These are phyloP conservation scores for Podaxis pistillaris DNA, from an alignment of 768 basidiomycete genomes.

Conservation along the genomic window DNA sequence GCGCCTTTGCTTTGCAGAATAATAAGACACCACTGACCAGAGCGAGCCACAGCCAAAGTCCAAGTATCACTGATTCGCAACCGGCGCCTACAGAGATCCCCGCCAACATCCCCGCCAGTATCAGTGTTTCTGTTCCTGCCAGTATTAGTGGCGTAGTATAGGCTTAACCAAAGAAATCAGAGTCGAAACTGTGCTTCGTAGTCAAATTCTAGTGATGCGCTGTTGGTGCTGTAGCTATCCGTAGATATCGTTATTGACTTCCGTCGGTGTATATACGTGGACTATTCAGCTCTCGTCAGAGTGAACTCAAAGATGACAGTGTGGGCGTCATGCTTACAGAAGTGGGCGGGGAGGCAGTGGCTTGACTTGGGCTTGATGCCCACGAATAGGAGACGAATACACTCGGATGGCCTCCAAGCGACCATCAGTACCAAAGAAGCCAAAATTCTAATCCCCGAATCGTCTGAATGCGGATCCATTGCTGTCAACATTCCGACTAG, in stretches of 20 bases:
- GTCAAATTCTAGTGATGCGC: not conserved
- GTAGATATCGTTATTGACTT: not conserved
- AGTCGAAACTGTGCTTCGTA: not conserved
- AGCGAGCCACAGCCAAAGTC: conserved; percentile 17
- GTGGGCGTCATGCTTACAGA: not conserved
- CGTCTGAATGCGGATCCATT: not conserved
- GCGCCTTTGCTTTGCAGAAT: not conserved
- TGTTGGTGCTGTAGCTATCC: not conserved
- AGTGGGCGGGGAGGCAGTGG: not conserved
- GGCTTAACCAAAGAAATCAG: not conserved
- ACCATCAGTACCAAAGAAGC: not conserved
- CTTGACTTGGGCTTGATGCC: not conserved
- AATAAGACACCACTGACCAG: not conserved
- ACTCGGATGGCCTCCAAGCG: not conserved
- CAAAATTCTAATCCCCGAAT: not conserved
- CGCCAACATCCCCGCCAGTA: not conserved
- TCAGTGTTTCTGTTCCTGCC: conserved; percentile 1
- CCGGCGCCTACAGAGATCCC: conserved; percentile 13
- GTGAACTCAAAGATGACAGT: not conserved
- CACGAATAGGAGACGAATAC: not conserved
- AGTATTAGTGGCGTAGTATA: not conserved
- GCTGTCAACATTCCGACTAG: not conserved
- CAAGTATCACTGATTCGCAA: conserved; percentile 17
- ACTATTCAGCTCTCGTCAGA: not conserved
- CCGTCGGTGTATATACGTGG: not conserved